These are phyloP conservation scores for Pseudogymnoascus sp. DNA, from an alignment of 2,329 filamentous ascomycete genomes.

Conservation along the genomic window DNA sequence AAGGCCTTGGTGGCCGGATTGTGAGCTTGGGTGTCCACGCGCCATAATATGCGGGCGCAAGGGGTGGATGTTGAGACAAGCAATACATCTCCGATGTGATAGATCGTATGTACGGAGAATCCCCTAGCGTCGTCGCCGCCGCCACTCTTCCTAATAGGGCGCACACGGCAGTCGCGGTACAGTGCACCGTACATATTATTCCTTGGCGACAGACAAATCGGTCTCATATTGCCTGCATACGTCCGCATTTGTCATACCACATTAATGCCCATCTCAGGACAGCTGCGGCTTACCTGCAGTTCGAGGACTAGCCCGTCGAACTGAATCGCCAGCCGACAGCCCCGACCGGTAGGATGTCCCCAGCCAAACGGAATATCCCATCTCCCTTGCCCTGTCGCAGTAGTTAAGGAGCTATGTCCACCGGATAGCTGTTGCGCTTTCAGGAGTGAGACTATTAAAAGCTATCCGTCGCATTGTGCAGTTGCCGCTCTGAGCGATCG, in stretches of 20 bases:
- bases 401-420: not conserved
- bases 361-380: not conserved
- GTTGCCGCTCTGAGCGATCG: not conserved
- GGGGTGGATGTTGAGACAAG: slow-evolving; percentile 5
- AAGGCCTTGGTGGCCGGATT: not conserved
- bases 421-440: not conserved
- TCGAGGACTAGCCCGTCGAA: not conserved
- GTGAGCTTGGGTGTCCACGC: not conserved
- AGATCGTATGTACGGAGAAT: slow-evolving; percentile 8
- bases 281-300: not conserved
- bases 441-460: not conserved
- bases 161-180: not conserved
- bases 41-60: not conserved
- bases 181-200: not conserved
- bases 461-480: not conserved
- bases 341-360: not conserved
- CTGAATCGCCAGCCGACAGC: not conserved
- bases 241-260: not conserved
- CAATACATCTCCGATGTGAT: slow-evolving; percentile 8
- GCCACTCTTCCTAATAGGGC: not conserved
- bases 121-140: not conserved
- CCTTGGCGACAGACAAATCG: not conserved
- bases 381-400: not conserved
- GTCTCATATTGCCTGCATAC: not conserved
- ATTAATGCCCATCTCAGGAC: not conserved